Evolutionary conservation across 2,329 filamentous ascomycete species (phyloP).

Genomic region (Calonectria multiphialidica): DNA sequence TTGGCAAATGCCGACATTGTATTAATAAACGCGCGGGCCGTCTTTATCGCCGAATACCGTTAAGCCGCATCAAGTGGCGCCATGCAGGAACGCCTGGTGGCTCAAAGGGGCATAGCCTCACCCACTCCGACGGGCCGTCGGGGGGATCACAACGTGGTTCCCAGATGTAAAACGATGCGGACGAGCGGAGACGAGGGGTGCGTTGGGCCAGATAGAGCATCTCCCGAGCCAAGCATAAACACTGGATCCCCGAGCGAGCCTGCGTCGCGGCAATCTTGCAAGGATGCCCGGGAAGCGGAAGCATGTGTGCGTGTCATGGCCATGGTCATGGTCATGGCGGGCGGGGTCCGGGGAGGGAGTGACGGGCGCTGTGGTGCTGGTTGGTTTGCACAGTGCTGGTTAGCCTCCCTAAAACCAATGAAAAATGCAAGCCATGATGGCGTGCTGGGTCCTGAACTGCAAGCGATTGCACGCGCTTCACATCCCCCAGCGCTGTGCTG

Average conservation of each 20-base stretch:
- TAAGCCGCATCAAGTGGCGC: background rate
- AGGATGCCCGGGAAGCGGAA: background rate
- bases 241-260: background rate
- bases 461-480: background rate
- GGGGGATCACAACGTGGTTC: slow-evolving; percentile 4
- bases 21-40: slow-evolving; percentile 9
- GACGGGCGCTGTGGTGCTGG: background rate
- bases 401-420: background rate
- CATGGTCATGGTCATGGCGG: no score
- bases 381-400: background rate
- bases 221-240: background rate
- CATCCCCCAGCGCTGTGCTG: background rate
- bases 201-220: background rate
- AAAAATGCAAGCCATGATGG: background rate
- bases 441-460: background rate
- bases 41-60: slow-evolving; percentile 6
- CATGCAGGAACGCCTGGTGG: background rate
- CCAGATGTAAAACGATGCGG: background rate
- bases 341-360: no score
- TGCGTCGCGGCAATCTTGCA: background rate
- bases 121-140: slow-evolving; percentile 8
- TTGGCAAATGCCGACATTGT: background rate
- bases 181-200: background rate
- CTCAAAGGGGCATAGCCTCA: background rate
- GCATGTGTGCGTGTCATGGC: background rate